These are phyloP conservation scores for Dictyostelium citrinum DNA, from an alignment of 78 protist genomes.

Conservation along the genomic window DNA sequence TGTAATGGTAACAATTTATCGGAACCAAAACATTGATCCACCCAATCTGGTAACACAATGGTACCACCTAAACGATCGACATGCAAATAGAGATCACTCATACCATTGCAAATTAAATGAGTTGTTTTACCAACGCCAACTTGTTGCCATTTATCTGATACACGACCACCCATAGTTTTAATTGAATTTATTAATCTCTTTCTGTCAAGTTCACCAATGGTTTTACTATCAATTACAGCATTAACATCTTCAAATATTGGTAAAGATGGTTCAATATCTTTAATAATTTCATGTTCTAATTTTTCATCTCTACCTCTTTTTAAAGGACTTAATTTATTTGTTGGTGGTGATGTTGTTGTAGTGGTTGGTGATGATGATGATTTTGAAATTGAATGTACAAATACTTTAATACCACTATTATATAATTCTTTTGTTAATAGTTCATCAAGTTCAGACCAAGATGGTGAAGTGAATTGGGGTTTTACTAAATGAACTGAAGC, in stretches of 20 bases:
- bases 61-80: constrained; percentile 64
- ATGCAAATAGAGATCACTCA: constrained; percentile 29
- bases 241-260: constrained; percentile 18
- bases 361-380: not conserved
- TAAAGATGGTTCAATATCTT: not conserved
- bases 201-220: not conserved
- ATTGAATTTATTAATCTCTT: not conserved
- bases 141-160: not conserved
- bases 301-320: constrained; percentile 2
- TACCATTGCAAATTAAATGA: constrained; percentile 33
- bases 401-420: constrained; percentile 37
- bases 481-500: constrained; percentile 39
- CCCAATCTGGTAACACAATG: constrained; percentile 37
- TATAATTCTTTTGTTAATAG: not conserved
- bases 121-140: constrained; percentile 31
- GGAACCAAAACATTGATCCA: constrained; percentile 39
- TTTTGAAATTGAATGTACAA: constrained; percentile 15
- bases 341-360: not conserved
- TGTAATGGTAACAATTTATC: not conserved
- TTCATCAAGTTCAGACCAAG: constrained; percentile 26
- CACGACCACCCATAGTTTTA: constrained; percentile 19
- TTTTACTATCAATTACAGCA: constrained; percentile 13
- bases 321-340: not conserved
- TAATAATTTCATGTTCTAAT: constrained; percentile 6
- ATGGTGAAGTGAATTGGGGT: constrained; percentile 11